Evolutionary conservation across 2,329 filamentous ascomycete species (phyloP).

Genomic region (Aspergillus sp.): DNA sequence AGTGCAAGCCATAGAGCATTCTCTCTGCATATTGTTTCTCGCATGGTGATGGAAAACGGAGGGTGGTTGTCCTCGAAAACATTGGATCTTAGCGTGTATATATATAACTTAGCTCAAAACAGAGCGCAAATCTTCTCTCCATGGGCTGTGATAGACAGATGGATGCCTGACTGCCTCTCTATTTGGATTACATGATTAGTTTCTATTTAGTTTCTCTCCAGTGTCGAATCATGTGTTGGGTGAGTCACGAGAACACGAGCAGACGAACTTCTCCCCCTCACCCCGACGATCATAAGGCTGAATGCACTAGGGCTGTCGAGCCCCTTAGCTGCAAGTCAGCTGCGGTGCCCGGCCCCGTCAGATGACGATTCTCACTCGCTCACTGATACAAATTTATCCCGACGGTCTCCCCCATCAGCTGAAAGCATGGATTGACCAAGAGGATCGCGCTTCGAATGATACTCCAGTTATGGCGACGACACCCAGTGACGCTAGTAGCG

Average conservation of each 20-base stretch:
- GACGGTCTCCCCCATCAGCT: background rate
- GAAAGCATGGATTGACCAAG: background rate
- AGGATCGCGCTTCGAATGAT: background rate
- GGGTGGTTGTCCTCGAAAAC: constrained; percentile 7
- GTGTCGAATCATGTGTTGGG: background rate
- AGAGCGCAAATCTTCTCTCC: background rate
- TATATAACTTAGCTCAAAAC: background rate
- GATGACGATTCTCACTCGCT: constrained; percentile 9
- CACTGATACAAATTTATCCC: background rate
- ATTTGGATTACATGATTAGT: no score
- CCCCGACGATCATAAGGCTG: constrained; percentile 7
- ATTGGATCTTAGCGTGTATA: background rate
- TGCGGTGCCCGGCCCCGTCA: constrained; percentile 12
- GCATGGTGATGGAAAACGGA: constrained; percentile 3
- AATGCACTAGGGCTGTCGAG: constrained; percentile 6
- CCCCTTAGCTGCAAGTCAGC: constrained; percentile 10
- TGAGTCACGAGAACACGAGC: constrained; percentile 1
- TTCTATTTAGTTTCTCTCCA: no score
- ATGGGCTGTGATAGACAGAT: background rate
- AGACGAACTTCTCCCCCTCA: background rate
- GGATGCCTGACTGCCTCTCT: background rate
- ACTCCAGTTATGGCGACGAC: background rate
- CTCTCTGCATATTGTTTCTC: background rate
- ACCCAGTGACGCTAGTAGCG: background rate
- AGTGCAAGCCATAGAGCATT: constrained; percentile 14